A percentile compares a stretch with the other conserved stretches of the same genome.
Evolutionary conservation across 768 basidiomycete genomes (phyloP).

Genomic region (Clathrus columnatus): DNA sequence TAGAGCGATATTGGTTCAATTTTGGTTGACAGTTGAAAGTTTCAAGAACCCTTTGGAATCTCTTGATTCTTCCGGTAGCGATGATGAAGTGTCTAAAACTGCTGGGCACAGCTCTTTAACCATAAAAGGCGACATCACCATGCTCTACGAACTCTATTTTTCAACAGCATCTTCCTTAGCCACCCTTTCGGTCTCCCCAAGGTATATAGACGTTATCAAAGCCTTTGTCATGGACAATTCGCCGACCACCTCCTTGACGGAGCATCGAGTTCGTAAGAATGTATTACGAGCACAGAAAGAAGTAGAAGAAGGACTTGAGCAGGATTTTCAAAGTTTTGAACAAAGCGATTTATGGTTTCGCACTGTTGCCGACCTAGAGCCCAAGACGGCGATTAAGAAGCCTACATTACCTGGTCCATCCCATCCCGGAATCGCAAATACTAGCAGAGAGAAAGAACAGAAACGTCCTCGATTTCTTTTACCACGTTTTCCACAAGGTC

Average conservation of each 20-base stretch:
- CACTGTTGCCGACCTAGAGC: constrained; percentile 54
- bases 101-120: constrained; percentile 37
- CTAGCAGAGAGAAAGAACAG: neutral
- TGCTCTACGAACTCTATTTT: constrained; percentile 88
- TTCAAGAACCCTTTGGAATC: constrained; percentile 95
- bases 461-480: constrained; percentile 6
- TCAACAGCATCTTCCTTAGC: constrained; percentile 47
- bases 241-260: constrained; percentile 32
- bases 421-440: neutral
- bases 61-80: constrained; percentile 47
- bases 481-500: neutral
- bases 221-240: constrained; percentile 49
- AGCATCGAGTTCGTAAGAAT: constrained; percentile 58
- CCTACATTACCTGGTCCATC: neutral
- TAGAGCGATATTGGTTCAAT: constrained; percentile 82
- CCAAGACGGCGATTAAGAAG: neutral
- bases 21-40: constrained; percentile 95
- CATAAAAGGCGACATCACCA: constrained; percentile 76
- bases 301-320: constrained; percentile 83
- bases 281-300: constrained; percentile 81
- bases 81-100: constrained; percentile 37
- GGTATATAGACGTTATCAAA: constrained; percentile 62
- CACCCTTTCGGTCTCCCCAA: constrained; percentile 56
- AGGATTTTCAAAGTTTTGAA: constrained; percentile 85
- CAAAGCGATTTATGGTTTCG: constrained; percentile 89